Evolutionary conservation across 2,329 filamentous ascomycete species (phyloP).

Genomic region (Aphanoascus verrucosus): DNA sequence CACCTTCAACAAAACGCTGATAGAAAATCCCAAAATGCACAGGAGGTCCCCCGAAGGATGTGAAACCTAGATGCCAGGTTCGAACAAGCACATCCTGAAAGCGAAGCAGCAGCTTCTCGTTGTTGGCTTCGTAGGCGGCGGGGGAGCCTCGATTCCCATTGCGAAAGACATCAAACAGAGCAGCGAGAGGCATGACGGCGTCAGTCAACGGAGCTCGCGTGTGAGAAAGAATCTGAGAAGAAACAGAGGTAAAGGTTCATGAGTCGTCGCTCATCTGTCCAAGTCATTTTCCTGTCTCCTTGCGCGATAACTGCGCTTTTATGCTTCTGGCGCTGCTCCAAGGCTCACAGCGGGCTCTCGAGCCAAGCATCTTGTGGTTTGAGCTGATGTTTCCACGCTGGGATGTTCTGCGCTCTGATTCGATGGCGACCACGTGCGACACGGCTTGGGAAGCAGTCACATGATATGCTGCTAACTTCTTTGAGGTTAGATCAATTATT

Average conservation of each 20-base stretch:
- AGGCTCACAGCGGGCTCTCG: too few species aligned
- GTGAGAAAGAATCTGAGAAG: neutral
- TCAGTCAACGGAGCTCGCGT: neutral
- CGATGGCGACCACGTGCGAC: neutral
- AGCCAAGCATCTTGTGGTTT: too few species aligned
- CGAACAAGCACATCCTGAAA: constrained; percentile 28
- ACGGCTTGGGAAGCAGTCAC: too few species aligned
- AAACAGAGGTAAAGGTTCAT: too few species aligned
- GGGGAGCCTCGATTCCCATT: neutral
- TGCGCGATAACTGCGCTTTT: too few species aligned
- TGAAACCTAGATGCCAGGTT: constrained; percentile 54
- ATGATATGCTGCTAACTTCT: too few species aligned
- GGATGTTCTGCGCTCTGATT: neutral
- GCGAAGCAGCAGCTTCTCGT: constrained; percentile 23
- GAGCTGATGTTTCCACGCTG: neutral
- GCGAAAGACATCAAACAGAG: constrained; percentile 12
- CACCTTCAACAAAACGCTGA: constrained; percentile 47
- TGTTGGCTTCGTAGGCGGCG: constrained; percentile 17
- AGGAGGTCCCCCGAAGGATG: constrained; percentile 55
- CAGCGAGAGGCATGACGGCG: constrained; percentile 11
- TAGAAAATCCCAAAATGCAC: constrained; percentile 61
- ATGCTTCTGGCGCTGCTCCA: too few species aligned
- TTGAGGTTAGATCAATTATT: too few species aligned
- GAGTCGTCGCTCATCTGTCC: too few species aligned
- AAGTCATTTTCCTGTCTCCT: too few species aligned